Evolutionary conservation across 108 stramenopile species (phyloP).

Genomic region (Cyclotella cryptica): DNA sequence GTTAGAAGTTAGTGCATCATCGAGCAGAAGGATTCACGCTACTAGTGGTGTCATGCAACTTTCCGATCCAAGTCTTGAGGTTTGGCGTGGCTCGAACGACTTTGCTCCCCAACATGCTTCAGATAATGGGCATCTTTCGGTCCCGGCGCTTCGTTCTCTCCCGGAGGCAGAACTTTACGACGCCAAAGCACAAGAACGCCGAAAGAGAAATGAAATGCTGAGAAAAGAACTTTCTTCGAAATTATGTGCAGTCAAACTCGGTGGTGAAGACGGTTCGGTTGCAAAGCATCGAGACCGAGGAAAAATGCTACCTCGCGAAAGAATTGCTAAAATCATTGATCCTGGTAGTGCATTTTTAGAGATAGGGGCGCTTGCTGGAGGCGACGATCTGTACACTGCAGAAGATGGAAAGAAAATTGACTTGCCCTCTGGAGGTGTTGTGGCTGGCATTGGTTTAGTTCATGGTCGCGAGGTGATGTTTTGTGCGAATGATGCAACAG

Average conservation of each 20-base stretch:
- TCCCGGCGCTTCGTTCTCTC: slow-evolving; percentile 39
- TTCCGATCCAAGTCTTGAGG: slow-evolving; percentile 45
- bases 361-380: slow-evolving; percentile 92
- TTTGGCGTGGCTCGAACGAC: slow-evolving; percentile 42
- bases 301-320: slow-evolving; percentile 94
- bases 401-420: slow-evolving; percentile 52
- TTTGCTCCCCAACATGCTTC: slow-evolving; percentile 30
- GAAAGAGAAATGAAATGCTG: slow-evolving; percentile 31
- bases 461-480: slow-evolving; percentile 92
- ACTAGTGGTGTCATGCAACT: slow-evolving; percentile 6
- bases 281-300: slow-evolving; percentile 83
- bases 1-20: not conserved
- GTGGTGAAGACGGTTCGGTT: slow-evolving; percentile 71
- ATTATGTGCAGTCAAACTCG: slow-evolving; percentile 41
- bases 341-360: slow-evolving; percentile 95
- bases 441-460: slow-evolving; percentile 96
- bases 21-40: not conserved
- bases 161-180: slow-evolving; percentile 42
- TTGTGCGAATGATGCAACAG: slow-evolving; percentile 99
- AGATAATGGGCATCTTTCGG: slow-evolving; percentile 37
- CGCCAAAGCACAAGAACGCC: slow-evolving; percentile 39
- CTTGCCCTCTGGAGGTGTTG: slow-evolving; percentile 93
- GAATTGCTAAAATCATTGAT: slow-evolving; percentile 91
- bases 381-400: slow-evolving; percentile 51
- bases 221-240: slow-evolving; percentile 40